Conservation (phyloP, 2,329 filamentous ascomycete genomes). For the Clarireedia homoeocarpa region DNA sequence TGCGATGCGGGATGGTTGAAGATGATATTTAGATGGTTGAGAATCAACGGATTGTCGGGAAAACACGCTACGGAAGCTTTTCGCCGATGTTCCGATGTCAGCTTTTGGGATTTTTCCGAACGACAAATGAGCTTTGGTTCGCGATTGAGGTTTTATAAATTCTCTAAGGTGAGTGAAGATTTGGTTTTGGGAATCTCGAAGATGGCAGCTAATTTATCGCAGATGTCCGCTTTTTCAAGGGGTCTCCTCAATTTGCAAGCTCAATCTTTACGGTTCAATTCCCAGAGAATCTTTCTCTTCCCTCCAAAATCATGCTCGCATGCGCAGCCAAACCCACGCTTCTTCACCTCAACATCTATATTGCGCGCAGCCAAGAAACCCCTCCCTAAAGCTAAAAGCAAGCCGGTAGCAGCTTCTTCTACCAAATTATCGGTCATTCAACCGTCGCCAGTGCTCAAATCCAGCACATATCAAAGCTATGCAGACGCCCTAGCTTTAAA, state of each 20-base stretch:
- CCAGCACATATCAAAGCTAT: slow-evolving; percentile 36
- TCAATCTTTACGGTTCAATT: slow-evolving; percentile 10
- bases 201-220: slow-evolving; percentile 11
- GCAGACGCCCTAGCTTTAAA: slow-evolving; percentile 47
- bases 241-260: slow-evolving; percentile 23
- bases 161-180: slow-evolving; percentile 12
- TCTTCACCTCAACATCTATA: slow-evolving; percentile 17
- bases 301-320: slow-evolving; percentile 7
- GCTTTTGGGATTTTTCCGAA: slow-evolving; percentile 11
- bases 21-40: slow-evolving; percentile 13
- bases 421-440: neutral
- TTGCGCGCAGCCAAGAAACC: slow-evolving; percentile 15
- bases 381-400: slow-evolving; percentile 2
- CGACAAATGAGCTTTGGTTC: neutral
- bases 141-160: neutral
- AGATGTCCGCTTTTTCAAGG: slow-evolving; percentile 33
- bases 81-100: slow-evolving; percentile 17
- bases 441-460: neutral
- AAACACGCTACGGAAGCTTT: slow-evolving; percentile 7
- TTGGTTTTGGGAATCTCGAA: neutral
- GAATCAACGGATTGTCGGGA: slow-evolving; percentile 16
- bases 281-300: slow-evolving; percentile 11
- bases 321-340: slow-evolving; percentile 12
- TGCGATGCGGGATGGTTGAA: slow-evolving; percentile 10
- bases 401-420: neutral